Evolutionary conservation across 345 rosid genomes (phyloP), one percentile per base, ranked within the genome.

Genomic region (Acer yangbiense): DNA sequence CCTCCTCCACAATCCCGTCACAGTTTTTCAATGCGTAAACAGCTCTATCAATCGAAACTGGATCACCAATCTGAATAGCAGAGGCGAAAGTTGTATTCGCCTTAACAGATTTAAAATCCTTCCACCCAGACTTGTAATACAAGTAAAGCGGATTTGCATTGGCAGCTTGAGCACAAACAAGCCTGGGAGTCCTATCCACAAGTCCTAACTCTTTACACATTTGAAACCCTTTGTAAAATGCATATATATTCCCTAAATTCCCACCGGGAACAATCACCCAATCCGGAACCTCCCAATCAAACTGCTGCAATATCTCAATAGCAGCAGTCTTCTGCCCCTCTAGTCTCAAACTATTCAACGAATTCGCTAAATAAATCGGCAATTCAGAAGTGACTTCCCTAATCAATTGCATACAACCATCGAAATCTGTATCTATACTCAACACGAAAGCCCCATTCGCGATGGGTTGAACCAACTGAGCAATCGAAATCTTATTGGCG

Each of bases 181-280:
- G 80, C 79, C 88, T 76, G 6, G 88, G 90, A 46, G 85, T 74
- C 76, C 87, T 74, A 74, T 85, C 85, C 60, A 87, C 90, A 68
- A 87, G 86, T 17, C 90, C 90, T 39, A 85, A 55, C 48, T 87
- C 88, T 52, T 80, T 75, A 52, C 88, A 87, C 85, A 87, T 85
- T 3, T 81, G 66, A 78, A 87, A 87, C 32, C 90, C 90, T 66
- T 83, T 87, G 55, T 85, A 87, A 71, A 85, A 85, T 0, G 87
- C 86, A 83, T 87, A 87, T 3, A 87, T 87, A 65, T 87, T 87
- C 35, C 88, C 90, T 55, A 87, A 68, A 77, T 87, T 87, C 2
- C 88, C 88, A 43, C 90, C 88, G 0, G 88, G 90, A 76, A 87
- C 86, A 13, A 87, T 82, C 50, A 87, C 90, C 90, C 88, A 87